Conservation (phyloP, 2,329 filamentous ascomycete species). For the Massarina eburnea region DNA sequence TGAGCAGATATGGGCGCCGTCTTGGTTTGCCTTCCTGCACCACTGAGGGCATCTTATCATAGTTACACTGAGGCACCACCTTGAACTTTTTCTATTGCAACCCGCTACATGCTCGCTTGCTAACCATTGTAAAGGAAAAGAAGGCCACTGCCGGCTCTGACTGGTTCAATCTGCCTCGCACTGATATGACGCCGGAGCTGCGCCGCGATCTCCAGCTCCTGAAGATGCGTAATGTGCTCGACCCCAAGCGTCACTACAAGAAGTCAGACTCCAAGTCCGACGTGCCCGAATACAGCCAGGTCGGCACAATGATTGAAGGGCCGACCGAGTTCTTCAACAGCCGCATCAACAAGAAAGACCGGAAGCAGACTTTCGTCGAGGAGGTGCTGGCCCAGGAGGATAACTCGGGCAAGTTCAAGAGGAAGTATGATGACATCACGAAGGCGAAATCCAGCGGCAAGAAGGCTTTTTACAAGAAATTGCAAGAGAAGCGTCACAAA, state of each 20-base stretch:
- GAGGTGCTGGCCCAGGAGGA: slow-evolving; percentile 74
- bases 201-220: slow-evolving; percentile 88
- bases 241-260: slow-evolving; percentile 88
- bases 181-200: slow-evolving; percentile 78
- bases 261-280: slow-evolving; percentile 74
- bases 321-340: slow-evolving; percentile 84
- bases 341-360: slow-evolving; percentile 81
- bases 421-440: slow-evolving; percentile 86
- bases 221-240: slow-evolving; percentile 84
- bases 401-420: slow-evolving; percentile 72
- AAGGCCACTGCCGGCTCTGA: slow-evolving; percentile 72
- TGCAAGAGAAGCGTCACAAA: slow-evolving; percentile 62
- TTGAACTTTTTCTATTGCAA: slow-evolving; percentile 9
- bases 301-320: slow-evolving; percentile 85
- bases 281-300: slow-evolving; percentile 80
- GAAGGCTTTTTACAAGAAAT: slow-evolving; percentile 82
- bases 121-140: slow-evolving; percentile 50
- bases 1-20: slow-evolving; percentile 78
- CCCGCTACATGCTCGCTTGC: slow-evolving; percentile 10
- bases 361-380: slow-evolving; percentile 83
- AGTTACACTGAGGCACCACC: slow-evolving; percentile 69
- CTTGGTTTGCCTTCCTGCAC: slow-evolving; percentile 74
- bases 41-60: slow-evolving; percentile 69
- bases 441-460: slow-evolving; percentile 80
- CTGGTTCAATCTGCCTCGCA: slow-evolving; percentile 89